A percentile compares a stretch with the other conserved stretches of the same genome.
These are phyloP conservation scores for Venturia carpophila DNA, from an alignment of 2,329 filamentous ascomycete species.

Conservation along the genomic window DNA sequence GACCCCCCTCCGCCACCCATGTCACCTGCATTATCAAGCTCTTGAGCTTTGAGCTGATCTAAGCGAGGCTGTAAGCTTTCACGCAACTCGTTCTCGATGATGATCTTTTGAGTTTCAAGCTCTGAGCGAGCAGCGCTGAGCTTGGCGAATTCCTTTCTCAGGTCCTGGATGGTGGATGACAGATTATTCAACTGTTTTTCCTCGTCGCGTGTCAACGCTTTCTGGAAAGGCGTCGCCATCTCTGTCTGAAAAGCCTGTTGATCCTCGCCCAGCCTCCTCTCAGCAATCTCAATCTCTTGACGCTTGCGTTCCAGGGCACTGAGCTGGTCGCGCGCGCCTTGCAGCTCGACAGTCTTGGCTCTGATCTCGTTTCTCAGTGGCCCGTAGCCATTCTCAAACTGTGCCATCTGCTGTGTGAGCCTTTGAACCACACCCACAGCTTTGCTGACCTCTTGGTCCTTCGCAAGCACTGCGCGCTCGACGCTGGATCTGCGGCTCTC, in stretches of 20 bases:
- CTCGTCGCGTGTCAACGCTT: slow-evolving; percentile 73
- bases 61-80: slow-evolving; percentile 81
- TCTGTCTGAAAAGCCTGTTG: slow-evolving; percentile 73
- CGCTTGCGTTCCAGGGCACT: slow-evolving; percentile 59
- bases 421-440: slow-evolving; percentile 81
- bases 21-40: slow-evolving; percentile 53
- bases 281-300: slow-evolving; percentile 59
- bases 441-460: slow-evolving; percentile 82
- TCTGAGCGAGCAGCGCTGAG: slow-evolving; percentile 66
- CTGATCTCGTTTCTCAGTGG: slow-evolving; percentile 70
- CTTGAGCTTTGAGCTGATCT: slow-evolving; percentile 73
- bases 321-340: slow-evolving; percentile 64
- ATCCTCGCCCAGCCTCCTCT: slow-evolving; percentile 57
- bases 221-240: slow-evolving; percentile 81
- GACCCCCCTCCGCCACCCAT: slow-evolving; percentile 31
- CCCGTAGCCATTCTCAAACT: slow-evolving; percentile 74
- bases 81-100: slow-evolving; percentile 79
- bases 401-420: slow-evolving; percentile 66
- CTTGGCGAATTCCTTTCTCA: slow-evolving; percentile 70
- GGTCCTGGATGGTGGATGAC: slow-evolving; percentile 58
- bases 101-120: slow-evolving; percentile 70
- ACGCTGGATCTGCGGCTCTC: slow-evolving; percentile 58
- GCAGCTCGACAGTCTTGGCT: slow-evolving; percentile 65
- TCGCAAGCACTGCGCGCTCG: slow-evolving; percentile 60
- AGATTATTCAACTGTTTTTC: slow-evolving; percentile 71